Evolutionary conservation across 2,329 filamentous ascomycete genomes (phyloP).

Genomic region (Nemania sp.): DNA sequence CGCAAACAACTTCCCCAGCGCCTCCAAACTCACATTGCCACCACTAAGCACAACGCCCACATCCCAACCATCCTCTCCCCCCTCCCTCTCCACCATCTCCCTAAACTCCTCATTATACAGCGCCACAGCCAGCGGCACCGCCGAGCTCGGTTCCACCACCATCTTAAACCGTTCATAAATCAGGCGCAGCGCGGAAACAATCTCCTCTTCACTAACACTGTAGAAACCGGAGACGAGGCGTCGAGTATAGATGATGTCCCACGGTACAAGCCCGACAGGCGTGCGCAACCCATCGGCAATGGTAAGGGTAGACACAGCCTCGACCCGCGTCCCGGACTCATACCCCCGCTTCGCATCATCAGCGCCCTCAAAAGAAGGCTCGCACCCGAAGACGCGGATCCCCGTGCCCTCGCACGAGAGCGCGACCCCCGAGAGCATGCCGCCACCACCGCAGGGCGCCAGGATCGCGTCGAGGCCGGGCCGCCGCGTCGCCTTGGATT

Average conservation of each 20-base stretch:
- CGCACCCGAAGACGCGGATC: conserved; percentile 85
- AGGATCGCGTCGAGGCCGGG: conserved; percentile 76
- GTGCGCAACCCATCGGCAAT: conserved; percentile 91
- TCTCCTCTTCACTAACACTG: conserved; percentile 84
- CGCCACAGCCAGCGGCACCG: conserved; percentile 84
- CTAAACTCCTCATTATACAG: conserved; percentile 90
- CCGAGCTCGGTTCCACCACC: conserved; percentile 88
- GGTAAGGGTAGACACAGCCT: conserved; percentile 78
- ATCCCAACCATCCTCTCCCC: conserved; percentile 79
- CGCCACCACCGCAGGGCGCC: conserved; percentile 87
- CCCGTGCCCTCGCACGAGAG: conserved; percentile 78
- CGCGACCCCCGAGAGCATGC: conserved; percentile 86
- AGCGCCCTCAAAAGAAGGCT: conserved; percentile 84
- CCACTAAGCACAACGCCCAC: conserved; percentile 71
- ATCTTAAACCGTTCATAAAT: conserved; percentile 91
- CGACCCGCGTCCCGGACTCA: conserved; percentile 71
- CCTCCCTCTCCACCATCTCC: conserved; percentile 74
- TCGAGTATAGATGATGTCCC: conserved; percentile 79
- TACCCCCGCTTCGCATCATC: conserved; percentile 85
- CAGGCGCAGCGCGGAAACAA: conserved; percentile 78
- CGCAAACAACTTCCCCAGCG: conserved; percentile 64
- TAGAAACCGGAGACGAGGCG: conserved; percentile 77
- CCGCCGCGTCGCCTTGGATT: conserved; percentile 24
- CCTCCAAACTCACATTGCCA: conserved; percentile 69
- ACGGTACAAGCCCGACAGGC: conserved; percentile 80